phyloP scores from a whole-genome alignment of 2,329 filamentous ascomycete species.

The Monosporascus ibericus region DNA sequence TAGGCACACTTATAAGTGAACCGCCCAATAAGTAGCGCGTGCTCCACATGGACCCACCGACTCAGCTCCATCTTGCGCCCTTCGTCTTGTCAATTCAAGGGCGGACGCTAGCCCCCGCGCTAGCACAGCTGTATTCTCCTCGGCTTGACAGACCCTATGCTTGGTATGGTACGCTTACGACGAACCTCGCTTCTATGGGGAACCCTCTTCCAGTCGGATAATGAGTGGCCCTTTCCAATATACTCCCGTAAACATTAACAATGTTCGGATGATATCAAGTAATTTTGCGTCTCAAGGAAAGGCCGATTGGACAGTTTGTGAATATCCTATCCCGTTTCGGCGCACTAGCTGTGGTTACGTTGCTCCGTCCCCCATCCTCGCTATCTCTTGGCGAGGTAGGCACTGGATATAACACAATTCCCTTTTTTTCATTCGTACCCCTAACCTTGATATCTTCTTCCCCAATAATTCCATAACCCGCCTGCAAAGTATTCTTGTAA shows the following conservation, averaged over 20 bases:
- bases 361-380: not conserved
- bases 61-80: not conserved
- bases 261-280: not conserved
- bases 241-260: not conserved
- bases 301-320: not conserved
- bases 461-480: not conserved
- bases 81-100: not conserved
- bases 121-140: not conserved
- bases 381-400: not conserved
- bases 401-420: not conserved
- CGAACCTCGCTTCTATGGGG: too few species aligned
- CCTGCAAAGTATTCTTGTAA: not conserved
- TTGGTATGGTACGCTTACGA: too few species aligned
- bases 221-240: not conserved
- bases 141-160: not conserved
- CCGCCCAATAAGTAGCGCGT: not conserved
- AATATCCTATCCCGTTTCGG: not conserved
- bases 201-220: too few species aligned
- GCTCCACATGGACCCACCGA: not conserved
- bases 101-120: not conserved
- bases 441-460: not conserved
- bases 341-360: not conserved
- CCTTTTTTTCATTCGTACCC: not conserved
- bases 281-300: not conserved
- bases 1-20: not conserved